Conservation (phyloP, 352 stramenopile genomes). For the Phytophthora sp. region DNA sequence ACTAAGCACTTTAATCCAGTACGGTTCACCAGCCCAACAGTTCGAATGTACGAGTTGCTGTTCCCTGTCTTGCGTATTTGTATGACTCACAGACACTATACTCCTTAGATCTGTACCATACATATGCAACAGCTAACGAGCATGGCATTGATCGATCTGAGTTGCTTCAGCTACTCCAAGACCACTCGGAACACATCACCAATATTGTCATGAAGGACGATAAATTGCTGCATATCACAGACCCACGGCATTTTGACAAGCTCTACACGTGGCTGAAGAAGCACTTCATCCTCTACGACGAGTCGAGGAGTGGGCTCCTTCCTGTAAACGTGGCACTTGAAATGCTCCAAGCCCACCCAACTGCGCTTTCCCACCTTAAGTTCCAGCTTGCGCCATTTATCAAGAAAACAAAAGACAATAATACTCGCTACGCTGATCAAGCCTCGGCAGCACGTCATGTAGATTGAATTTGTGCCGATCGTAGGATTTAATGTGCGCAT, state of each 20-base stretch:
- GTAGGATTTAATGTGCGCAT: too few species aligned
- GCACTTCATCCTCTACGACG: slow-evolving; percentile 58
- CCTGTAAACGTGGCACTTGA: slow-evolving; percentile 37
- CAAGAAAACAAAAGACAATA: slow-evolving; percentile 52
- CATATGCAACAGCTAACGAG: slow-evolving; percentile 59
- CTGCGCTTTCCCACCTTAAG: slow-evolving; percentile 46
- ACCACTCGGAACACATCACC: slow-evolving; percentile 39
- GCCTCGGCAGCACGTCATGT: slow-evolving; percentile 28
- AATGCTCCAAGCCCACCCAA: slow-evolving; percentile 53
- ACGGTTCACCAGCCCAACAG: slow-evolving; percentile 48
- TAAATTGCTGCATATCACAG: slow-evolving; percentile 17
- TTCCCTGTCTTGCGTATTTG: not conserved
- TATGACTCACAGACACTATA: too few species aligned
- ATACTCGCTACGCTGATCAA: slow-evolving; percentile 49
- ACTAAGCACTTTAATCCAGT: slow-evolving; percentile 49
- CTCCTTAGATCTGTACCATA: slow-evolving; percentile 66
- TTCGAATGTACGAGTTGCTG: slow-evolving; percentile 54
- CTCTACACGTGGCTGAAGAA: slow-evolving; percentile 84
- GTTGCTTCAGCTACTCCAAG: slow-evolving; percentile 60
- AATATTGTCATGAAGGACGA: slow-evolving; percentile 28
- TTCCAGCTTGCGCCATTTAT: slow-evolving; percentile 58
- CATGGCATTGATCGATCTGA: slow-evolving; percentile 61
- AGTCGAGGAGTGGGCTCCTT: slow-evolving; percentile 41
- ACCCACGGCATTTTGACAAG: slow-evolving; percentile 61
- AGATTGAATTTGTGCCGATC: slow-evolving; percentile 16